These are phyloP conservation scores for Thielaviopsis musarum DNA, from an alignment of 2,329 filamentous ascomycete species.

Conservation along the genomic window DNA sequence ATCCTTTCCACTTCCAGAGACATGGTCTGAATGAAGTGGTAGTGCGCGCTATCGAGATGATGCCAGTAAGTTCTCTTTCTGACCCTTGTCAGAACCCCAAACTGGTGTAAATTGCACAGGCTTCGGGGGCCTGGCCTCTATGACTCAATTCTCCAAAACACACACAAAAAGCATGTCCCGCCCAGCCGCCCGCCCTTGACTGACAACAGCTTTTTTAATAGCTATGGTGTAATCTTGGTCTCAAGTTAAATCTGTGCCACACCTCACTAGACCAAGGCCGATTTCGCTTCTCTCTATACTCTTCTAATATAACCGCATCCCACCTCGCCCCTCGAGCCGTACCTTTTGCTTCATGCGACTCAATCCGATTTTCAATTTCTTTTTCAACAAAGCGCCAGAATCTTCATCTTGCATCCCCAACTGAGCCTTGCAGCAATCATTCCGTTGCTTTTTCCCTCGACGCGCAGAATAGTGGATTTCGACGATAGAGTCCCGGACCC, in stretches of 20 bases:
- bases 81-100: not conserved
- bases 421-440: not conserved
- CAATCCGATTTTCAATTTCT: conserved; percentile 1
- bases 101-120: conserved; percentile 2
- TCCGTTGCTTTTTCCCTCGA: not conserved
- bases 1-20: conserved; percentile 3
- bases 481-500: not conserved
- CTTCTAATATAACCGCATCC: conserved; percentile 10
- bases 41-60: conserved; percentile 3
- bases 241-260: conserved; percentile 8
- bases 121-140: not conserved
- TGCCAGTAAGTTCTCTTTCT: conserved; percentile 5
- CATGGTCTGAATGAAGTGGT: conserved; percentile 6
- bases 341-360: conserved; percentile 5
- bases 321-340: conserved; percentile 5
- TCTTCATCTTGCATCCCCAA: not conserved
- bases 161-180: not conserved
- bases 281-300: conserved; percentile 10
- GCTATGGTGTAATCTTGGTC: conserved; percentile 10
- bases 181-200: not conserved
- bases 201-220: conserved; percentile 10
- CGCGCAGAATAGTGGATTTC: not conserved
- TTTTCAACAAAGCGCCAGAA: not conserved
- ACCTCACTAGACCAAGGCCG: not conserved
- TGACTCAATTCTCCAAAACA: conserved; percentile 3